Conservation (phyloP, 345 rosid species). For the Moricandia moricandioides region DNA sequence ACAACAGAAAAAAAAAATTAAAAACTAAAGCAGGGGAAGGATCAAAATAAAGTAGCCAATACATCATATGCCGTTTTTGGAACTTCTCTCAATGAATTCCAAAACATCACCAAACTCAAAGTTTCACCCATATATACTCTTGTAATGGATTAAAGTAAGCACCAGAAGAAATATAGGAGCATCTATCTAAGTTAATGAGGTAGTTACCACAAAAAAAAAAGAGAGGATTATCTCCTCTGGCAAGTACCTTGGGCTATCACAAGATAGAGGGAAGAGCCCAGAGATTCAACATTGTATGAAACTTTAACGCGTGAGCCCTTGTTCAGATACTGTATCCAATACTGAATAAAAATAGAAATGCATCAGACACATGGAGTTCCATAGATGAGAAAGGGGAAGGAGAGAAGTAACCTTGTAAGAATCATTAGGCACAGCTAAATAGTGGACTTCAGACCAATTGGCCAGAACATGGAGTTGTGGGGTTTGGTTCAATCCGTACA, state of each 20-base stretch:
- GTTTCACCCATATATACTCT: not conserved
- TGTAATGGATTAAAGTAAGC: not conserved
- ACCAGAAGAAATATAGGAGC: not conserved
- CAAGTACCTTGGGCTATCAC: constrained; percentile 76
- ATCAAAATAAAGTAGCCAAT: not conserved
- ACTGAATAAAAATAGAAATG: constrained; percentile 41
- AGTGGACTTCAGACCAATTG: constrained; percentile 55
- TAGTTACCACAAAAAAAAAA: not conserved
- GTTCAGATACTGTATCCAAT: constrained; percentile 72
- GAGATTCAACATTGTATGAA: constrained; percentile 56
- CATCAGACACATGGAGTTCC: not conserved
- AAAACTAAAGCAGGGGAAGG: too few species aligned
- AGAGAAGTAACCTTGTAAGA: constrained; percentile 65
- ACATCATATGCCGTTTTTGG: not conserved
- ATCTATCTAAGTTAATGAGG: not conserved
- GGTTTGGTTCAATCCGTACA: constrained; percentile 64
- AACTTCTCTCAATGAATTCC: not conserved
- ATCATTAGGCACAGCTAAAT: constrained; percentile 55
- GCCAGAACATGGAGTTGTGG: constrained; percentile 65
- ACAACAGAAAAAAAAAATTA: too few species aligned
- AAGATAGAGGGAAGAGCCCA: constrained; percentile 60
- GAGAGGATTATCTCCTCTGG: not conserved
- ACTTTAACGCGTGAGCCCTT: constrained; percentile 74
- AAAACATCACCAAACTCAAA: constrained; percentile 6
- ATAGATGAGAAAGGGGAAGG: not conserved